Base-by-base conservation (phyloP, 495 filamentous ascomycete genomes). In the Pseudevernia furfuracea region DNA sequence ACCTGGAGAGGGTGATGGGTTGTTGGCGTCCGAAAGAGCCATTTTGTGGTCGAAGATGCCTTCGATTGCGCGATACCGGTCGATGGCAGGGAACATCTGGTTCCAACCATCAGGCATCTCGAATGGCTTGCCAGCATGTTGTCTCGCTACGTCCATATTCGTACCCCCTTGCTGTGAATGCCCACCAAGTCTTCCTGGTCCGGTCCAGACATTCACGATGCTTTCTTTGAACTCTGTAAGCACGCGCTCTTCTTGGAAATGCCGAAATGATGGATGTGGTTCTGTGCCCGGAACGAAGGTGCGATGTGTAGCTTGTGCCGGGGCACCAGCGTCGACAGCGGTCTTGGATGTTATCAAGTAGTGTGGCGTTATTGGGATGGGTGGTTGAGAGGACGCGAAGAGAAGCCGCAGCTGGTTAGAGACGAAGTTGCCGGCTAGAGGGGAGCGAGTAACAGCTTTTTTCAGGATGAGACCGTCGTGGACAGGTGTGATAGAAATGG, bases 51-150 rank as follows among this genome's bases (percentile, higher is more conserved):
- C 92, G 80, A 90, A 98, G 66, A 97, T 81, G 32, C 88, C 91
- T 73, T 98, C 94, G 11, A 86, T 84, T 36, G 91, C 87, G 48
- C 84, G 83, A 77, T 87, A 96, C 34, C 95, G 86, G 71, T 97
- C 91, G 8, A 60, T 28, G 46, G 84, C 81, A 60, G 89, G 86
- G 76, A 96, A 97, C 71, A 96, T 87, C 70, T 96, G 89, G 79
- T 98, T 97, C 77, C 85, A 88, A 21, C 94, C 92, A 72, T 97
- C 90, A 2, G 94, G 94, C 81, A 98, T 90, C 79, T 98, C 94
- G 73, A 97, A 98, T 9, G 93, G 89, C 32, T 90, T 87, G 30
- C 87, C 89, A 2, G 85, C 88, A 63, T 81, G 82, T 58, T 72
- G 75, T 64, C 78, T 82, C 21, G 83, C 86, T 41, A 83, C 75